Percentiles rank a stretch among this genome's conserved stretches.
Evolutionary conservation across 2,329 filamentous ascomycete genomes (phyloP).

Genomic region (Lasiodiplodia theobromae): DNA sequence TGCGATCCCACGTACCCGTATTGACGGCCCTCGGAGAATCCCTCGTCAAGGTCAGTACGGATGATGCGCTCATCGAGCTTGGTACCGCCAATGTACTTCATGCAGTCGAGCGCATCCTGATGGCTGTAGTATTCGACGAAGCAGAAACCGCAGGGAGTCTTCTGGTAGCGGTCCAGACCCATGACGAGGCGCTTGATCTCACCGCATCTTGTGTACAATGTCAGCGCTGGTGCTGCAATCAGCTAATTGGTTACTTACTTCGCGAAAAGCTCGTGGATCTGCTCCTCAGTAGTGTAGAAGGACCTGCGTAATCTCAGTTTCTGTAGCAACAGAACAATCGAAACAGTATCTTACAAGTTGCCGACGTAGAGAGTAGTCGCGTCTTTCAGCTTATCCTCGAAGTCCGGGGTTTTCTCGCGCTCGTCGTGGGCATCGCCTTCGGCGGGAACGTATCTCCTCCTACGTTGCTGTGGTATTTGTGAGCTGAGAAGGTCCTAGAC

Average conservation of each 20-base stretch:
- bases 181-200: constrained; percentile 98
- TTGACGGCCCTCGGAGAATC: constrained; percentile 94
- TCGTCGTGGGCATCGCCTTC: constrained; percentile 66
- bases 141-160: constrained; percentile 98
- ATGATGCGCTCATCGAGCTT: constrained; percentile 98
- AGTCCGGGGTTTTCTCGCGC: constrained; percentile 59
- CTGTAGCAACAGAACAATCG: not conserved
- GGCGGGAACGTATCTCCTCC: constrained; percentile 67
- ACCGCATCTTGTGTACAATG: constrained; percentile 65
- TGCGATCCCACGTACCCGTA: constrained; percentile 69
- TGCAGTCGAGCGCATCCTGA: constrained; percentile 93
- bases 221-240: constrained; percentile 20
- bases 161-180: constrained; percentile 95
- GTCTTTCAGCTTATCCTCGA: constrained; percentile 80
- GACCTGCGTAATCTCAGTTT: constrained; percentile 62
- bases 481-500: constrained; percentile 1
- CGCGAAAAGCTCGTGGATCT: constrained; percentile 95
- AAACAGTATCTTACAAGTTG: constrained; percentile 72
- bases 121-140: constrained; percentile 99
- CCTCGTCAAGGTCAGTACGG: constrained; percentile 91
- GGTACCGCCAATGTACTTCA: constrained; percentile 98
- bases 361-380: constrained; percentile 97
- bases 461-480: constrained; percentile 67
- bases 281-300: constrained; percentile 98
- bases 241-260: constrained; percentile 63